Base-by-base conservation (phyloP, 106 monocot genomes). In the Apostasia shenzhenica region DNA sequence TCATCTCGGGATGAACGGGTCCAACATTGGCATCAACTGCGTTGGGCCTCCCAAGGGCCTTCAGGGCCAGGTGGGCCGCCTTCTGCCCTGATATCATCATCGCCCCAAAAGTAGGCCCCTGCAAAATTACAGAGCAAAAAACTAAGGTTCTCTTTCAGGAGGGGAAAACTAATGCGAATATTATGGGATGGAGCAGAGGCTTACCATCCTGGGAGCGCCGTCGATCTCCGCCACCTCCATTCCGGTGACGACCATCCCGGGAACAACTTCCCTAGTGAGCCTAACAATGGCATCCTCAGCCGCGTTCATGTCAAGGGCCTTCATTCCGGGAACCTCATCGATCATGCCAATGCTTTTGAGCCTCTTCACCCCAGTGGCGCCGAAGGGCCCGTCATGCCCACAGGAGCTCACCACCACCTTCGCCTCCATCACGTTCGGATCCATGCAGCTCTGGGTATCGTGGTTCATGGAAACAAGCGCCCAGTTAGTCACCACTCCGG, bases 181-280 rank as follows among this genome's bases (percentile, higher is more conserved):
- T 26, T 26, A 26, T 26, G 26, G 26, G 26, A 26, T 26, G 26
- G 26, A 26, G 26, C 26, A 56, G 9, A 13, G 3, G 2, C 8
- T 56, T 83, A 91, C 95, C 95, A 95, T 95, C 55, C 95, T 76
- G 0, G 88, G 88, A 47, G 91, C 81, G 37, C 91, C 95, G 13
- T 95, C 95, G 63, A 95, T 91, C 88, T 95, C 95, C 2, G 95
- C 95, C 1, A 95, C 95, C 88, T 95, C 95, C 95, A 95, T 95
- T 0, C 95, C 95, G 44, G 95, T 95, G 57, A 95, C 84, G 48
- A 95, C 88, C 95, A 95, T 95, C 41, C 95, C 91, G 0, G 95
- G 95, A 5, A 95, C 95, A 14, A 95, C 78, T 82, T 91, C 91
- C 50, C 95, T 75, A 38, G 95, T 95, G 59, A 91, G 82, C 48